phyloP scores from a whole-genome alignment of 176 grass and related monocot genomes.

The Eragrostis nindensis region DNA sequence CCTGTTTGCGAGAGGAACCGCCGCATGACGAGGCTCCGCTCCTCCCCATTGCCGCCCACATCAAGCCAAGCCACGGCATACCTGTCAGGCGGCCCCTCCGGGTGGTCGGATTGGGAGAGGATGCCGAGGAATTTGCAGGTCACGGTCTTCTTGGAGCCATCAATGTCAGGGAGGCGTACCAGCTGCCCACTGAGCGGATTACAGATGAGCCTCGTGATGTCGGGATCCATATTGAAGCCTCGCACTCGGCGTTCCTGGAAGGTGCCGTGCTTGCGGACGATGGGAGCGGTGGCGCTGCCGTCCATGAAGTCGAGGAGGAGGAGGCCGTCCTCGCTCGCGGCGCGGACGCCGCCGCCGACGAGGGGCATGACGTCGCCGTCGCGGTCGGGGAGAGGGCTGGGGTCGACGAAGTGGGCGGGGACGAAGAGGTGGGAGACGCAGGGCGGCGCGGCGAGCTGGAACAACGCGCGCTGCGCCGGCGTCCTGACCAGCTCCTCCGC shows the following conservation, averaged over 20 bases:
- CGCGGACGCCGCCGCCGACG: not conserved
- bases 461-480: not conserved
- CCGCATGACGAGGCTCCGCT: not conserved
- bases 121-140: not conserved
- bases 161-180: slow-evolving; percentile 18
- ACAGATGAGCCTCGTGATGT: not conserved
- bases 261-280: not conserved
- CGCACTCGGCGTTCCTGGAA: not conserved
- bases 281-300: not conserved
- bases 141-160: not conserved
- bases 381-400: not conserved
- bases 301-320: not conserved
- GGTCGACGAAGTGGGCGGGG: not conserved
- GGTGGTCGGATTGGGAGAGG: not conserved
- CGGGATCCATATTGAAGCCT: not conserved
- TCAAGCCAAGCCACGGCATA: not conserved
- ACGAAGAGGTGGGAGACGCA: slow-evolving; percentile 5
- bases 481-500: not conserved
- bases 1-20: slow-evolving; percentile 12
- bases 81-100: slow-evolving; percentile 20
- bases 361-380: not conserved
- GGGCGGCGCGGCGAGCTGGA: not conserved
- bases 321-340: slow-evolving; percentile 13
- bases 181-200: slow-evolving; percentile 18
- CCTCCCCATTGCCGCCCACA: not conserved